phyloP scores from a whole-genome alignment of 208 protist species.

The Wallacemonas sp. region DNA sequence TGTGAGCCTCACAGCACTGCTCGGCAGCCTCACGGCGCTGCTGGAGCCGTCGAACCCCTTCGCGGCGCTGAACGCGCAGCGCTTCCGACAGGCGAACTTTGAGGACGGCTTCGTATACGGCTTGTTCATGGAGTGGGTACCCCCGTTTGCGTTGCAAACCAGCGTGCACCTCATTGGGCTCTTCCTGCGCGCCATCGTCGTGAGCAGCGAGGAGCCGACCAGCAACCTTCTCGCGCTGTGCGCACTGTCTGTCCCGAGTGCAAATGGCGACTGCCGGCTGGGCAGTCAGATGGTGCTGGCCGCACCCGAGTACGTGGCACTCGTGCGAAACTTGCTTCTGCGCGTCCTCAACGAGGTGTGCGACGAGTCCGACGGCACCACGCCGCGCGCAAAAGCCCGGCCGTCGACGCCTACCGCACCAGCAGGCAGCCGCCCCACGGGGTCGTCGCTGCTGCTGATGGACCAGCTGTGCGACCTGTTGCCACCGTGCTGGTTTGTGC shows the following conservation, averaged over 20 bases:
- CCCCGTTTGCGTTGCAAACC: conserved; percentile 29
- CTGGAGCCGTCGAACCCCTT: conserved; percentile 39
- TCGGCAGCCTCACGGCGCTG: conserved; percentile 33
- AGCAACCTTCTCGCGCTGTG: conserved; percentile 42
- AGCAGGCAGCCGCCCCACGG: not conserved
- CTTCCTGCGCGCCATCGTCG: conserved; percentile 27
- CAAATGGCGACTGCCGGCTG: conserved; percentile 27
- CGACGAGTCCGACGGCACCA: conserved; percentile 12
- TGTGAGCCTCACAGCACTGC: conserved; percentile 21
- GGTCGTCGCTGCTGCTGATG: not conserved
- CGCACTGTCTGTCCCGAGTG: conserved; percentile 40
- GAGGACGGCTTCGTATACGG: conserved; percentile 69
- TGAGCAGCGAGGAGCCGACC: conserved; percentile 34
- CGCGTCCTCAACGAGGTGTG: conserved; percentile 45
- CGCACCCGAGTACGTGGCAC: conserved; percentile 35
- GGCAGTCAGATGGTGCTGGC: conserved; percentile 42
- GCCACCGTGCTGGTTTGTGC: conserved; percentile 59
- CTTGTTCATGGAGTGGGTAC: conserved; percentile 54
- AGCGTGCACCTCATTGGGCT: conserved; percentile 33
- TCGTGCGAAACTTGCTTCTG: conserved; percentile 61
- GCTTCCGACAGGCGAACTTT: conserved; percentile 49
- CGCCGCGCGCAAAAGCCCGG: not conserved
- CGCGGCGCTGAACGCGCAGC: conserved; percentile 48
- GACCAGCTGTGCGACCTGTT: conserved; percentile 30
- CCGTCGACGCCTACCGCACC: no score